Evolutionary conservation across 2,329 filamentous ascomycete species (phyloP).

Genomic region (Trichoderma asperellum): DNA sequence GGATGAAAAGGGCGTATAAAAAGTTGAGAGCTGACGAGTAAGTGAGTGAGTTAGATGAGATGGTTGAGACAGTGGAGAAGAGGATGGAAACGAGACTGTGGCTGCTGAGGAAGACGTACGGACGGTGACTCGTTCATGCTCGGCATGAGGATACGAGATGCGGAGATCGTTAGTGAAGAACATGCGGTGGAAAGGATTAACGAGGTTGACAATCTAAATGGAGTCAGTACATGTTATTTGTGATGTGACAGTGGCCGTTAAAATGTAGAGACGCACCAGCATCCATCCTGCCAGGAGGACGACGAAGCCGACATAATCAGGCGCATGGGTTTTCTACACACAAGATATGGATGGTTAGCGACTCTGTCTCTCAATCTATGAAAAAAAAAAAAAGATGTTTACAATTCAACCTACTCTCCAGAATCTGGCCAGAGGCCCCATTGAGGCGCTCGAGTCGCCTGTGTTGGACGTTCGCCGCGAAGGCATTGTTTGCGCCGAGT

Average conservation of each 20-base stretch:
- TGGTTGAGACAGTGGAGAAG: neutral
- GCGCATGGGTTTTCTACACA: slow-evolving; percentile 74
- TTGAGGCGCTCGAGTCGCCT: slow-evolving; percentile 31
- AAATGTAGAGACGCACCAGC: slow-evolving; percentile 49
- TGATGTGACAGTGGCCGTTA: neutral
- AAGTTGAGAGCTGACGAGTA: slow-evolving; percentile 71
- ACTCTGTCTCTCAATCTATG: neutral
- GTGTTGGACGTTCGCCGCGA: slow-evolving; percentile 30
- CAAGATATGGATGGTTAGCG: neutral
- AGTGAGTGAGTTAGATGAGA: neutral
- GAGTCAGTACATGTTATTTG: neutral
- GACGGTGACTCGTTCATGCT: slow-evolving; percentile 80
- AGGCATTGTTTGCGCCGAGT: slow-evolving; percentile 34
- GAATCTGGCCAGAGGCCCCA: slow-evolving; percentile 45
- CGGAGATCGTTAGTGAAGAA: slow-evolving; percentile 84
- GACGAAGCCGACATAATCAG: slow-evolving; percentile 82
- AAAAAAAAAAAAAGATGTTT: no score
- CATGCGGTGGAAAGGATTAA: slow-evolving; percentile 91
- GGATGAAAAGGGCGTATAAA: slow-evolving; percentile 75
- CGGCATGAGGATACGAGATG: slow-evolving; percentile 85
- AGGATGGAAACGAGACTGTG: neutral
- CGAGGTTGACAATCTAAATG: slow-evolving; percentile 41
- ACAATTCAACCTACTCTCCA: slow-evolving; percentile 49
- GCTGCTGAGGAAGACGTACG: slow-evolving; percentile 49
- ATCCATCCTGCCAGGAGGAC: slow-evolving; percentile 71